Base-by-base conservation (phyloP, 75 land plant genomes). In the Chamaecyparis obtusa region DNA sequence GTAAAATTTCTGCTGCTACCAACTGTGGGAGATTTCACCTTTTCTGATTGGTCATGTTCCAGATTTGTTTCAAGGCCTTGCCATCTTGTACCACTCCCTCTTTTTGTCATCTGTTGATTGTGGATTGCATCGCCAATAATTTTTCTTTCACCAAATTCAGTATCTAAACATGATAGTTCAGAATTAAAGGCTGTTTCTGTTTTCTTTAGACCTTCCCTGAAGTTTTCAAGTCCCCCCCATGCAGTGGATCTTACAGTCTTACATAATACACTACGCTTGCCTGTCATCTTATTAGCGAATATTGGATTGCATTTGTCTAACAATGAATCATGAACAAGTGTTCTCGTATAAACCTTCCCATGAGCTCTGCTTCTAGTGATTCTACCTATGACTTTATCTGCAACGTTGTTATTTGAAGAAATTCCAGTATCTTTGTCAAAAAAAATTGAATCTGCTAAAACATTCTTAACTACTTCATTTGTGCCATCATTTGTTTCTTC, bases 211-310 rank as follows among this genome's bases (percentile, higher is more conserved):
- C 49, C 83, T 80, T 80, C 49, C 49, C 30, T 80, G 9, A 80
- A 43, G 14, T 44, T 80, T 43, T 80, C 83, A 80, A 80, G 83
- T 9, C 41, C 83, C 19, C 83, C 30, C 83, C 83, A 80, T 80
- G 44, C 48, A 3, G 49, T 44, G 32, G 83, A 80, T 44, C 83
- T 80, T 44, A 80, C 4, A 80, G 49, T 80, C 49, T 80, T 80
- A 27, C 49, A 9, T 80, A 80, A 43, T 21, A 44, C 30, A 44
- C 32, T 80, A 44, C 30, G 83, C 49, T 80, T 44, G 10, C 51
- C 27, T 21, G 49, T 80, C 49, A 39, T 80, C 27, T 80, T 80
- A 39, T 9, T 37, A 16, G 49, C 49, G 44, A 44, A 80, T 43
- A 80, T 24, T 44, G 49, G 24, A 80, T 44, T 44, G 49, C 14